Percentiles rank a stretch among this genome's conserved stretches.
Conservation (phyloP, 2,329 filamentous ascomycete genomes). For the Parastagonospora nodorum region DNA sequence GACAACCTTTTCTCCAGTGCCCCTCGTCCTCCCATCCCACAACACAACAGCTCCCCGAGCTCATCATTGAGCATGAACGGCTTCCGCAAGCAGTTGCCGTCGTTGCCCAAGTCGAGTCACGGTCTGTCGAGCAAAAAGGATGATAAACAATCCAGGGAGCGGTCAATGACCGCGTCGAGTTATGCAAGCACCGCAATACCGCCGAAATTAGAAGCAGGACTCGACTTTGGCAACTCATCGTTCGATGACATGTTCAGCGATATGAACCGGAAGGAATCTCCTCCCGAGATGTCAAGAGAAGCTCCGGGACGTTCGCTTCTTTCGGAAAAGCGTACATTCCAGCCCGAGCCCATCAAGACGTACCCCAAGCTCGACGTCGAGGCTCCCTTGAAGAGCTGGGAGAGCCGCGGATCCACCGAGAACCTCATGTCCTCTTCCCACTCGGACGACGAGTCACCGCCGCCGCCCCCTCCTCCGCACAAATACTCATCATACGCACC, state of each 20-base stretch:
- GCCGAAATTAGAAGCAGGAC: conserved; percentile 54
- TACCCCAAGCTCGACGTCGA: conserved; percentile 52
- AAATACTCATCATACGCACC: conserved; percentile 41
- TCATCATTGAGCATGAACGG: conserved; percentile 22
- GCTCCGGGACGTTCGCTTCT: conserved; percentile 40
- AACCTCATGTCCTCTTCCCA: conserved; percentile 51
- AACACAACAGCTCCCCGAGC: conserved; percentile 37
- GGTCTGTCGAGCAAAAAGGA: conserved; percentile 24
- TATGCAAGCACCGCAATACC: conserved; percentile 57
- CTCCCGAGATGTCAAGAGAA: conserved; percentile 31
- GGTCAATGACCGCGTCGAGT: conserved; percentile 56
- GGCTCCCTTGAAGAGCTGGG: conserved; percentile 58
- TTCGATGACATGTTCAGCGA: conserved; percentile 58
- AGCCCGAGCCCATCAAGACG: conserved; percentile 51
- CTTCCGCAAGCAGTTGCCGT: conserved; percentile 36
- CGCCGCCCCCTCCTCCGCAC: conserved; percentile 41
- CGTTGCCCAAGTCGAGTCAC: conserved; percentile 29
- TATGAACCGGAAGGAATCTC: conserved; percentile 36
- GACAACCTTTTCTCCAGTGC: conserved; percentile 45
- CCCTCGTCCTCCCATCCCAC: conserved; percentile 34
- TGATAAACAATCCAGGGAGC: conserved; percentile 23
- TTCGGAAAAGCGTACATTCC: conserved; percentile 41
- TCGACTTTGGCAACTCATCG: conserved; percentile 41
- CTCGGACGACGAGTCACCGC: conserved; percentile 41
- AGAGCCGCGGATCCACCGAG: conserved; percentile 57